These are phyloP conservation scores for Mortierella sp. DNA, from an alignment of 371 early-diverging fungal genomes.

Conservation along the genomic window DNA sequence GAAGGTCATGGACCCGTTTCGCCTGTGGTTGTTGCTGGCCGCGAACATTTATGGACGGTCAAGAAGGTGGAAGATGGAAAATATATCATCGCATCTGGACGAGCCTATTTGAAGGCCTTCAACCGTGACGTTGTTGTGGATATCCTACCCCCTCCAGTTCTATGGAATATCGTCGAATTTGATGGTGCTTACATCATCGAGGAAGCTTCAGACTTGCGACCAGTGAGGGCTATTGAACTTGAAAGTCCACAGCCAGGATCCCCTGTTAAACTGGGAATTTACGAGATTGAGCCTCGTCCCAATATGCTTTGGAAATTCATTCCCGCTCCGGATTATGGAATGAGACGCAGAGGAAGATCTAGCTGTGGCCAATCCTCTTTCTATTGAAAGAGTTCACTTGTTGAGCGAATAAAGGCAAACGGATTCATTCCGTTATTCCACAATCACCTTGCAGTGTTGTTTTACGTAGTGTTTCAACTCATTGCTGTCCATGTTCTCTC, in stretches of 20 bases:
- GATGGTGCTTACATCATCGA: background rate
- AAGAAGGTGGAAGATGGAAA: background rate
- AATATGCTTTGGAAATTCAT: too few relatives aligned
- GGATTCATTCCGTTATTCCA: too few relatives aligned
- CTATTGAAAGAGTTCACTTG: too few relatives aligned
- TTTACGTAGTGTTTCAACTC: too few relatives aligned
- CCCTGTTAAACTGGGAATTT: background rate
- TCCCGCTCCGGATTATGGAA: too few relatives aligned
- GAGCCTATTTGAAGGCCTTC: background rate
- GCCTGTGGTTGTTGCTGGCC: background rate
- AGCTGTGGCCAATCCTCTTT: too few relatives aligned
- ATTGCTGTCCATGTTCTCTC: too few relatives aligned
- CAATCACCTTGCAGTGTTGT: too few relatives aligned
- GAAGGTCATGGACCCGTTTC: conserved; percentile 1
- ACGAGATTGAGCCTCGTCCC: too few relatives aligned
- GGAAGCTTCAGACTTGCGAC: background rate
- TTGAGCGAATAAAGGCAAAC: too few relatives aligned
- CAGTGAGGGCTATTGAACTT: background rate
- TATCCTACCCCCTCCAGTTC: background rate
- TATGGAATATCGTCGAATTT: background rate
- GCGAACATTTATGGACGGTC: background rate
- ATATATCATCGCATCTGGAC: background rate
- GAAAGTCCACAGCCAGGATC: too few relatives aligned
- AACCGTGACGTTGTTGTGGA: background rate
- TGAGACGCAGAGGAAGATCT: too few relatives aligned